Evolutionary conservation across 2,329 filamentous ascomycete species (phyloP), one percentile per base, ranked within the genome.

Genomic region (Phymatotrichopsis omnivora): DNA sequence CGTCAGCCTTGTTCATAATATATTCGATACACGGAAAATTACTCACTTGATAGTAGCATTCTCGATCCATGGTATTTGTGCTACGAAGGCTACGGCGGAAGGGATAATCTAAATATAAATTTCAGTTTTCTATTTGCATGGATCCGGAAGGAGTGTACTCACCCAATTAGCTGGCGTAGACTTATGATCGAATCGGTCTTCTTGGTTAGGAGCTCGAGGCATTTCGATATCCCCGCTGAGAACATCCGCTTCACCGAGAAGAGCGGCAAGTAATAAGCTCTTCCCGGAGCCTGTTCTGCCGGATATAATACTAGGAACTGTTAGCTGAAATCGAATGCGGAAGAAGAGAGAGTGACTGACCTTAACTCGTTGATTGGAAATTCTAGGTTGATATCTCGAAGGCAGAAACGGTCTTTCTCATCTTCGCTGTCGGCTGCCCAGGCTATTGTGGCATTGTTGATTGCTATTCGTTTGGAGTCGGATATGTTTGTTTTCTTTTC

Each of bases 31-130:
- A 17, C 27, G 19, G 5, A 17, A 32, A 10, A 25, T 14, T 22
- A 14, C 39, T 37, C 41, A 46, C 43, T 39, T 53, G 51, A 93
- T 78, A 5, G 76, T 82, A 1, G 80, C 81, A 56, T 87, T 89
- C 59, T 89, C 83, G 37, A 91, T 83, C 84, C 83, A 91, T 0
- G 84, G 83, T 6, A 82, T 85, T 59, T 87, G 82, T 1, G 80
- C 75, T 25, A 87, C 80, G 56, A 79, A 89, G 0, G 83, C 83
- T 36, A 86, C 72, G 2, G 80, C 73, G 2, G 72, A 71, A 6
- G 78, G 72, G 12, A 85, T 70, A 33, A 82, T 12, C n/a, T n/a
- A n/a, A n/a, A n/a, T n/a, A n/a, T n/a, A n/a, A n/a, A n/a, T n/a
- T n/a, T n/a, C n/a, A n/a, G n/a, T n/a, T n/a, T n/a, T n/a, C n/a